These are phyloP conservation scores for Corinectria fuckeliana DNA, from an alignment of 2,329 filamentous ascomycete genomes.

Conservation along the genomic window DNA sequence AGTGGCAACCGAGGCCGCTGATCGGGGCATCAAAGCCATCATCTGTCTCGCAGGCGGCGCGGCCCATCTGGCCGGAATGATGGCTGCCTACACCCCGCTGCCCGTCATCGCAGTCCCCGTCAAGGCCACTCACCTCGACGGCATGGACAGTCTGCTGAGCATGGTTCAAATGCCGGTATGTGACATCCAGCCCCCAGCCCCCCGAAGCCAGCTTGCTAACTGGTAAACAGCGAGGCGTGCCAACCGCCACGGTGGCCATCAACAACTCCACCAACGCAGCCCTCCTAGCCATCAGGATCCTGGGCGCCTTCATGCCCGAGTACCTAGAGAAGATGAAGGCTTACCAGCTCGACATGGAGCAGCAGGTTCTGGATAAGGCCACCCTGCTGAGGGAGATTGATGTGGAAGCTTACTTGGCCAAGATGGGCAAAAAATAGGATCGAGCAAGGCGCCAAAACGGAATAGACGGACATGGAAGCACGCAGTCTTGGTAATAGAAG, in stretches of 20 bases:
- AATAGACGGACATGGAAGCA: neutral
- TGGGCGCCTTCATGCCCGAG: conserved; percentile 64
- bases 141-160: conserved; percentile 72
- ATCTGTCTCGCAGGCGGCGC: conserved; percentile 80
- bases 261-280: conserved; percentile 83
- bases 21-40: conserved; percentile 72
- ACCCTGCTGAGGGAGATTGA: neutral
- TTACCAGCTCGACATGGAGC: conserved; percentile 10
- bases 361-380: conserved; percentile 14
- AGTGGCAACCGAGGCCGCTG: conserved; percentile 68
- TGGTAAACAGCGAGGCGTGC: conserved; percentile 61
- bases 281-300: conserved; percentile 71
- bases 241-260: conserved; percentile 78
- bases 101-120: conserved; percentile 82
- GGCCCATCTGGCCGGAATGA: conserved; percentile 77
- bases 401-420: conserved; percentile 4
- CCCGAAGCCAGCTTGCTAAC: neutral
- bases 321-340: conserved; percentile 59
- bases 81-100: conserved; percentile 71
- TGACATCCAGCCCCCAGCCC: conserved; percentile 14
- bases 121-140: conserved; percentile 75
- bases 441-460: neutral
- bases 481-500: neutral
- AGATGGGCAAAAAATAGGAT: conserved; percentile 12
- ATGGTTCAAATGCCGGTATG: conserved; percentile 79